Evolutionary conservation across 192 early-diverging fungal genomes (phyloP).

Genomic region (Hyaloraphidium curvatum): DNA sequence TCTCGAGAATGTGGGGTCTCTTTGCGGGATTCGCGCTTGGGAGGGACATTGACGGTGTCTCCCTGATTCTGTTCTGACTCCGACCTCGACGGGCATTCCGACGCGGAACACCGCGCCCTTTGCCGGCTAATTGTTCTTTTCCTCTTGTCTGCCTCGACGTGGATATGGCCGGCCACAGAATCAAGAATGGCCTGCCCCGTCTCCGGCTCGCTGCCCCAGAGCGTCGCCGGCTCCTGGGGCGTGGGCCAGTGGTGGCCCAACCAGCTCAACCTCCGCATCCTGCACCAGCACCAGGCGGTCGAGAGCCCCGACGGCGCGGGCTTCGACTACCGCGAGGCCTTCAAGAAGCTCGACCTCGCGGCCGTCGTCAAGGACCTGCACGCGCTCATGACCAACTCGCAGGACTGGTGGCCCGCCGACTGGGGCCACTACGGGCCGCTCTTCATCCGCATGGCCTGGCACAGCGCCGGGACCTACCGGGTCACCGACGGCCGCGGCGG

Average conservation of each 20-base stretch:
- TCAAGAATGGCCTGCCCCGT: too few relatives aligned
- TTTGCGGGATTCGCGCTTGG: too few relatives aligned
- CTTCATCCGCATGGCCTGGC: constrained; percentile 1
- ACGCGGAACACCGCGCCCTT: too few relatives aligned
- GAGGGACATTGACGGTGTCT: too few relatives aligned
- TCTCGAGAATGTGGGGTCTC: too few relatives aligned
- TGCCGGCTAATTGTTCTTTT: too few relatives aligned
- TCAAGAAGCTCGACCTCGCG: not conserved
- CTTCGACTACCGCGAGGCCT: not conserved
- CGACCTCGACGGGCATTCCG: too few relatives aligned
- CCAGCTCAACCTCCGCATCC: not conserved
- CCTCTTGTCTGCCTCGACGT: too few relatives aligned
- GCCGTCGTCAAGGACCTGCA: not conserved
- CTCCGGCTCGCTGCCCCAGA: too few relatives aligned
- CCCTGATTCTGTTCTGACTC: too few relatives aligned
- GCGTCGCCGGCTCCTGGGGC: too few relatives aligned
- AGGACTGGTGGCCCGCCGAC: not conserved
- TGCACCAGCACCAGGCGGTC: not conserved
- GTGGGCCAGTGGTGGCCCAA: constrained; percentile 5
- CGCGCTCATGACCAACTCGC: not conserved
- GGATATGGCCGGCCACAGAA: too few relatives aligned
- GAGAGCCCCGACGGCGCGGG: not conserved
- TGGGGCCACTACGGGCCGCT: constrained; percentile 1
- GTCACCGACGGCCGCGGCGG: constrained; percentile 3
- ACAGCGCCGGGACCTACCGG: constrained; percentile 2